phyloP scores from a whole-genome alignment of 768 basidiomycete genomes.

The Brasilioporus rufonigricans region DNA sequence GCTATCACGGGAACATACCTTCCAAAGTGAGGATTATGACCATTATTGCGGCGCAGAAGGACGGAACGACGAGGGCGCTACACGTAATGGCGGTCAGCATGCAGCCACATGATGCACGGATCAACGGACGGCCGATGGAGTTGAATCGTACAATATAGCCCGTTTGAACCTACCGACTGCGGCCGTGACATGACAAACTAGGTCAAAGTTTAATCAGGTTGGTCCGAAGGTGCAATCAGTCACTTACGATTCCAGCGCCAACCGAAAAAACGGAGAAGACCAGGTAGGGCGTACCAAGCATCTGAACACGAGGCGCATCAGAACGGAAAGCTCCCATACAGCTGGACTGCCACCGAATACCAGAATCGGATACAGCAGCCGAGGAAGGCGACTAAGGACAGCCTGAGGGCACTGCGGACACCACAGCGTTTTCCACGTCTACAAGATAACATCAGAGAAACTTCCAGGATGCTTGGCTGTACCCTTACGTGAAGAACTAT shows the following conservation, averaged over 20 bases:
- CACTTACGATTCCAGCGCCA: conserved; percentile 38
- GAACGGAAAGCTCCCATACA: background rate
- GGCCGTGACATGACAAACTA: conserved; percentile 19
- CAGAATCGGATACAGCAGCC: conserved; percentile 23
- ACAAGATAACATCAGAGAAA: conserved; percentile 6
- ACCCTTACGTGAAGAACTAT: conserved; percentile 41
- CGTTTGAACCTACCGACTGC: conserved; percentile 33
- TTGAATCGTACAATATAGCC: conserved; percentile 49
- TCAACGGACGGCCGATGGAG: conserved; percentile 36
- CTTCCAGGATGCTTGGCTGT: background rate
- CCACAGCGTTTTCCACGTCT: conserved; percentile 40
- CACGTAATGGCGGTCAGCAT: conserved; percentile 18
- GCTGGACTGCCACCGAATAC: conserved; percentile 15
- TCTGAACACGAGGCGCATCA: conserved; percentile 25
- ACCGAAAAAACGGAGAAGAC: conserved; percentile 42
- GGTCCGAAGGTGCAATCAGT: conserved; percentile 13
- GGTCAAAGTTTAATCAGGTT: conserved; percentile 11
- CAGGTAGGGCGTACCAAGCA: conserved; percentile 39
- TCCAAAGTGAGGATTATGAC: conserved; percentile 43
- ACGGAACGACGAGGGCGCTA: conserved; percentile 37
- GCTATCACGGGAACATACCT: conserved; percentile 31
- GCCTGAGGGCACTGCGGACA: conserved; percentile 16
- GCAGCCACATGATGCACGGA: conserved; percentile 2
- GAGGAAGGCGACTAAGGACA: conserved; percentile 22
- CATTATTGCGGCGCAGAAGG: conserved; percentile 43